Percentiles rank a stretch among this genome's conserved stretches.
Conservation (phyloP, 1,284 basidiomycete species). For the Ganoderma lucidum region DNA sequence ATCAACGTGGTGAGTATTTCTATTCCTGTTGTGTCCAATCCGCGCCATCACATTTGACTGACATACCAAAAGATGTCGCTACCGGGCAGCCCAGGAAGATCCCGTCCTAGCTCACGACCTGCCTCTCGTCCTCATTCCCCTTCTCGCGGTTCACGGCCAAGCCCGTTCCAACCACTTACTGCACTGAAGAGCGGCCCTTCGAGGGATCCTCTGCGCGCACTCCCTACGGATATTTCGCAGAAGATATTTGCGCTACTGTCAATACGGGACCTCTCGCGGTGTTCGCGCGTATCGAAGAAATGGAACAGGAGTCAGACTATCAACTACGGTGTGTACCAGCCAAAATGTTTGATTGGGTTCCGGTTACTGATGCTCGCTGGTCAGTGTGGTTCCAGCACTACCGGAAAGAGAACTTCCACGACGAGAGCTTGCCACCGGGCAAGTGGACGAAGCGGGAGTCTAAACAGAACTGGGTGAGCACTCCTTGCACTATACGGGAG, state of each 20-base stretch:
- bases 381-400: constrained; percentile 93
- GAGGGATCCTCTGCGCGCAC: constrained; percentile 70
- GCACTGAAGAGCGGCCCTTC: constrained; percentile 34
- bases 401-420: constrained; percentile 81
- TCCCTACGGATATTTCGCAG: constrained; percentile 85
- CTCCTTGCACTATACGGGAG: background rate
- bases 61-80: constrained; percentile 60
- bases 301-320: constrained; percentile 89
- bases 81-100: constrained; percentile 49
- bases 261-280: constrained; percentile 76
- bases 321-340: constrained; percentile 77
- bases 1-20: constrained; percentile 71
- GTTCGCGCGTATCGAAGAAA: constrained; percentile 82
- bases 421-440: constrained; percentile 76
- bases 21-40: background rate
- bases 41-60: background rate
- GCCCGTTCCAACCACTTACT: constrained; percentile 49
- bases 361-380: constrained; percentile 1
- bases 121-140: constrained; percentile 69
- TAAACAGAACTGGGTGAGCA: constrained; percentile 82
- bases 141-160: constrained; percentile 54
- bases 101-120: constrained; percentile 58
- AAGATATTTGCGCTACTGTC: constrained; percentile 74
- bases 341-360: background rate
- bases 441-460: constrained; percentile 90